Conservation (phyloP, 2,329 filamentous ascomycete genomes). For the Colletotrichum navitas region DNA sequence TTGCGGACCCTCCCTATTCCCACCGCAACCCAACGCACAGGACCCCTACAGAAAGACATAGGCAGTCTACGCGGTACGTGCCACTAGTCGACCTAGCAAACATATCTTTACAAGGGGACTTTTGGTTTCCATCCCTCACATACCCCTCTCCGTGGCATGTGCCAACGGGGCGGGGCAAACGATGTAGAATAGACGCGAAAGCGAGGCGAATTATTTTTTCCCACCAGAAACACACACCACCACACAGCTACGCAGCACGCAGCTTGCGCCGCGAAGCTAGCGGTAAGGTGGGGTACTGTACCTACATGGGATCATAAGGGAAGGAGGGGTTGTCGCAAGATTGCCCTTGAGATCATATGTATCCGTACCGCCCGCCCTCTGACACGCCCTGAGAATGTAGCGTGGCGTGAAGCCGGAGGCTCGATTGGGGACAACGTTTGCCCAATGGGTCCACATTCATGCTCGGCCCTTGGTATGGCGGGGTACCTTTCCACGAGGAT, state of each 20-base stretch:
- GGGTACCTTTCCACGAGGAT: conserved; percentile 22
- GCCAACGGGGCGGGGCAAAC: background rate
- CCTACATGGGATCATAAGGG: background rate
- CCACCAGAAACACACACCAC: background rate
- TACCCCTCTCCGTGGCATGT: conserved; percentile 7
- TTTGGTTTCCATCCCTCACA: background rate
- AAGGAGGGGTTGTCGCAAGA: conserved; percentile 41
- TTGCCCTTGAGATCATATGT: conserved; percentile 14
- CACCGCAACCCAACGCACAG: background rate
- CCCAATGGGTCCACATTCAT: conserved; percentile 27
- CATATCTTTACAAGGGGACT: conserved; percentile 5
- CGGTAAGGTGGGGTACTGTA: conserved; percentile 29
- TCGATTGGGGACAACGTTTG: conserved; percentile 34
- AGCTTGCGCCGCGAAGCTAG: background rate
- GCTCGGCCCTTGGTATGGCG: conserved; percentile 25
- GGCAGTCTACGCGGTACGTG: conserved; percentile 3
- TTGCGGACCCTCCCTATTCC: background rate
- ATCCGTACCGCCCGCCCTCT: conserved; percentile 19
- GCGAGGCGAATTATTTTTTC: conserved; percentile 28
- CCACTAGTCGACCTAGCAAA: conserved; percentile 3
- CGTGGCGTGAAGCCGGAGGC: conserved; percentile 25
- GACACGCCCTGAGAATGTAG: conserved; percentile 33
- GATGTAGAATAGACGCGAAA: background rate
- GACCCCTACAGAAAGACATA: conserved; percentile 6
- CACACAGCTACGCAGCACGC: background rate